A percentile compares a stretch with the other conserved stretches of the same genome.
Evolutionary conservation across 2,329 filamentous ascomycete species (phyloP).

Genomic region (Conoideocrella luteorostrata): DNA sequence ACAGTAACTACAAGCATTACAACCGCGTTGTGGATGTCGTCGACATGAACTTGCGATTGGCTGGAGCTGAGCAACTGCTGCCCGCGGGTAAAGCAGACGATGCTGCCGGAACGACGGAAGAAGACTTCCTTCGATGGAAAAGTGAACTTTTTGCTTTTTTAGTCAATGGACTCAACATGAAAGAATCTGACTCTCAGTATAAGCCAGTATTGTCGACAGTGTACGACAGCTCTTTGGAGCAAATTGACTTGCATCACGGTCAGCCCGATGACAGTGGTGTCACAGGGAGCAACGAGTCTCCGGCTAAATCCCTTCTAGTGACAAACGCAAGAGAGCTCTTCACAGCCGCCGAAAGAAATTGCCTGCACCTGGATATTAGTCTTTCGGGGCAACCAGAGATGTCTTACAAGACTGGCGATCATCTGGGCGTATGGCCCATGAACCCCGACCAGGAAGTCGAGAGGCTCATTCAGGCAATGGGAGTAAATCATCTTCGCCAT

Average conservation of each 20-base stretch:
- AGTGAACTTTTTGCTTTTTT: constrained; percentile 20
- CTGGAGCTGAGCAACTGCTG: constrained; percentile 22
- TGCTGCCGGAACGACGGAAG: constrained; percentile 24
- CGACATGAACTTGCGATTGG: constrained; percentile 13
- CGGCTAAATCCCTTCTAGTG: too few relatives aligned
- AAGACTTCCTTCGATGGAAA: constrained; percentile 31
- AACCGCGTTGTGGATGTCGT: constrained; percentile 28
- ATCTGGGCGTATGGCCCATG: constrained; percentile 32
- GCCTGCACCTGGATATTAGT: constrained; percentile 32
- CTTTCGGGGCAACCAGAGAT: constrained; percentile 22
- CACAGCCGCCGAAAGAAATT: too few relatives aligned
- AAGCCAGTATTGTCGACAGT: constrained; percentile 12
- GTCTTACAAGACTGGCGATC: constrained; percentile 33
- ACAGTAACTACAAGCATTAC: constrained; percentile 32
- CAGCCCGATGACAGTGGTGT: too few relatives aligned
- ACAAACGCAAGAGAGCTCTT: too few relatives aligned
- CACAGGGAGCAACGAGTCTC: too few relatives aligned
- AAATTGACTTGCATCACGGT: too few relatives aligned
- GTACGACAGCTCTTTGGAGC: too few relatives aligned
- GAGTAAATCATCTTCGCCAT: too few relatives aligned
- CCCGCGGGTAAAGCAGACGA: constrained; percentile 26
- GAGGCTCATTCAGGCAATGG: constrained; percentile 23
- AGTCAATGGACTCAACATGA: constrained; percentile 11
- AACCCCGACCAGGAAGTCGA: constrained; percentile 29
- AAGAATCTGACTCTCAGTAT: constrained; percentile 4